Percentiles rank a stretch among this genome's conserved stretches.
Conservation (phyloP, 177 flowering plant species). For the Vitis hybrid region DNA sequence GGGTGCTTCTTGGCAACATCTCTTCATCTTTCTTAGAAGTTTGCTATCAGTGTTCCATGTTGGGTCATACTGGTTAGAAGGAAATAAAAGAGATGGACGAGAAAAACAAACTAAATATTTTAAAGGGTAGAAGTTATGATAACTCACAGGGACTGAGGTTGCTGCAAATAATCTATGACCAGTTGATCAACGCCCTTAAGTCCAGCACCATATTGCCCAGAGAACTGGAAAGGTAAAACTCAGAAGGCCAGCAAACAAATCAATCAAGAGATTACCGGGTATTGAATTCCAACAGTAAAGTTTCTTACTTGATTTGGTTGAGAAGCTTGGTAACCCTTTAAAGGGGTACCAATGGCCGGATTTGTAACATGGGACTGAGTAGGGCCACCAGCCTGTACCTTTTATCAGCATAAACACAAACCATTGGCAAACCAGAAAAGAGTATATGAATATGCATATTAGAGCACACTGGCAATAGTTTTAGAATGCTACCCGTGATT, state of each 20-base stretch:
- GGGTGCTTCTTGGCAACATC: too few relatives aligned
- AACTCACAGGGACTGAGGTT: slow-evolving; percentile 48
- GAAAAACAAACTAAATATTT: not conserved
- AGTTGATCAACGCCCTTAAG: slow-evolving; percentile 37
- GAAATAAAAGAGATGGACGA: not conserved
- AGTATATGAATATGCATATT: not conserved
- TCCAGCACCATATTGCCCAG: slow-evolving; percentile 34
- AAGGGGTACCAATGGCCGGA: slow-evolving; percentile 34
- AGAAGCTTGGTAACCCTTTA: slow-evolving; percentile 43
- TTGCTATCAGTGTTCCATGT: too few relatives aligned
- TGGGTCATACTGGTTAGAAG: too few relatives aligned
- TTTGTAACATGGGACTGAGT: slow-evolving; percentile 38
- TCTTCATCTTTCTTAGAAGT: not conserved
- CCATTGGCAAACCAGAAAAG: not conserved
- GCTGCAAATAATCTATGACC: slow-evolving; percentile 49
- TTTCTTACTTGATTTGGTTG: slow-evolving; percentile 45
- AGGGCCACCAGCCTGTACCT: slow-evolving; percentile 32
- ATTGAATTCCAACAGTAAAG: not conserved
- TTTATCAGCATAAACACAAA: slow-evolving; percentile 21
- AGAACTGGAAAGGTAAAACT: slow-evolving; percentile 26
- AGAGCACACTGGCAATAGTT: not conserved
- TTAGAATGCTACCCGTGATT: slow-evolving; percentile 38
- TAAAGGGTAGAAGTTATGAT: not conserved
- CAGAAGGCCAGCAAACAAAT: not conserved
- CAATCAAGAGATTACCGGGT: not conserved